A percentile compares a stretch with the other conserved stretches of the same genome.
phyloP scores from a whole-genome alignment of 441 rosid genomes.

The Capsella rubella region DNA sequence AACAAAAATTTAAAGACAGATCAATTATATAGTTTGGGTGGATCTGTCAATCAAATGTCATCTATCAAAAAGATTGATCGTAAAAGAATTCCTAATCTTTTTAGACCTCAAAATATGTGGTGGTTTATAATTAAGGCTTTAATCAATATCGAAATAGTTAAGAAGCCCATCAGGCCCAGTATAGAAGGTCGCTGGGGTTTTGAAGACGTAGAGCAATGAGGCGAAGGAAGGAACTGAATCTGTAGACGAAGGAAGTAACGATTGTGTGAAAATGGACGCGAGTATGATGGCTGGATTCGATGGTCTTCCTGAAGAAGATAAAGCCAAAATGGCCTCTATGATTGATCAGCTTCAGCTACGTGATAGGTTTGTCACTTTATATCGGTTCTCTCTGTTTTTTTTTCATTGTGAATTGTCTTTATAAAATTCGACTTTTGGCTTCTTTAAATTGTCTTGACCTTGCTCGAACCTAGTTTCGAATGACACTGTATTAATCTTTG shows the following conservation, averaged over 20 bases:
- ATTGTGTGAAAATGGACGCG: slow-evolving; percentile 66
- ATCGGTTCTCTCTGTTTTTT: not conserved
- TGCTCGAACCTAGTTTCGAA: not conserved
- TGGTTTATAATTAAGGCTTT: not conserved
- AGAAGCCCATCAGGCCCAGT: slow-evolving; percentile 37
- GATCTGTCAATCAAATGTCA: slow-evolving; percentile 4
- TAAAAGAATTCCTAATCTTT: too few relatives aligned
- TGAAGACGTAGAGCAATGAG: slow-evolving; percentile 22
- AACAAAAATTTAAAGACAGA: not conserved
- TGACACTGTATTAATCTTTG: not conserved
- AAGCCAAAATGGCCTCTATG: slow-evolving; percentile 74
- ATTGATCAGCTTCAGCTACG: slow-evolving; percentile 94
- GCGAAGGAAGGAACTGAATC: slow-evolving; percentile 25
- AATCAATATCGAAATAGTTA: not conserved
- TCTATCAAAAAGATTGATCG: not conserved
- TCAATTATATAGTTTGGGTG: not conserved
- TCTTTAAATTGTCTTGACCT: not conserved
- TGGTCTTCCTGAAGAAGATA: slow-evolving; percentile 80
- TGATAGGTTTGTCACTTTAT: slow-evolving; percentile 63
- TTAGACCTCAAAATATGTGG: too few relatives aligned
- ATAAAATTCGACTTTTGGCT: not conserved
- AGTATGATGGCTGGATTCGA: slow-evolving; percentile 85
- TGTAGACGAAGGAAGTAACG: slow-evolving; percentile 24
- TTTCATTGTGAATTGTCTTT: not conserved
- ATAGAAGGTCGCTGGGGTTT: slow-evolving; percentile 37